Evolutionary conservation across 2,329 filamentous ascomycete genomes (phyloP), one percentile per base, ranked within the genome.

Genomic region (Aspergillus awamori): DNA sequence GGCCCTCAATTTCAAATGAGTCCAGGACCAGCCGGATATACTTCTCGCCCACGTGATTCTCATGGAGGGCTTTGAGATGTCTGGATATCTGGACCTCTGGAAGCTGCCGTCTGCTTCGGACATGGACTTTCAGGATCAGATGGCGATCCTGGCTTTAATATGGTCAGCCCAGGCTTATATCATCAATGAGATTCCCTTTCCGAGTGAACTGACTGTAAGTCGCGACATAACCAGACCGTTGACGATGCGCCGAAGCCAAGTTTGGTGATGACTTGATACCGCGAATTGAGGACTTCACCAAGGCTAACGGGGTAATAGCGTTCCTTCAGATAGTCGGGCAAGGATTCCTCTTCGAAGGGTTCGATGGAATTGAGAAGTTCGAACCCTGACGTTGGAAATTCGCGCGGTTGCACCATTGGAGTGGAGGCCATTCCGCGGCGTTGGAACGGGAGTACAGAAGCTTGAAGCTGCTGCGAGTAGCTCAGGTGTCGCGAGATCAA

Each of bases 1-100:
- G 69, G 8, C 69, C 67, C 22, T 60, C n/a, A 48, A 76, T 63
- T 11, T 71, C 57, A 58, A 76, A 76, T 5, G 64, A 59, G 58
- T 75, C 72, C 39, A 69, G 63, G 2, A 70, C 41, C 13, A 61
- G 63, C 8, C 74, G 70, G 41, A 74, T 57, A 48, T 67, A 65
- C 38, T 47, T 63, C 36, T 60, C 38, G 26, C 65, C 71, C 8
- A 63, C 58, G 47, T 69, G 69, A 49, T 47, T 43, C n/a, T 65
- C 36, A 4, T 33, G 56, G 28, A 67, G 59, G 8, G 62, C 60
- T 11, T 64, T 62, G 13, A 77, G 57, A 55, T 70, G 62, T 38
- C 69, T 59, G 26, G 70, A 71, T 13, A 74, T 61, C n/a, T 57
- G 58, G 24, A 74, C 43, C 57, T 75, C 72, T 36, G 60, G 60